Conservation (phyloP, 2,329 filamentous ascomycete genomes). For the Capronia epimyces region DNA sequence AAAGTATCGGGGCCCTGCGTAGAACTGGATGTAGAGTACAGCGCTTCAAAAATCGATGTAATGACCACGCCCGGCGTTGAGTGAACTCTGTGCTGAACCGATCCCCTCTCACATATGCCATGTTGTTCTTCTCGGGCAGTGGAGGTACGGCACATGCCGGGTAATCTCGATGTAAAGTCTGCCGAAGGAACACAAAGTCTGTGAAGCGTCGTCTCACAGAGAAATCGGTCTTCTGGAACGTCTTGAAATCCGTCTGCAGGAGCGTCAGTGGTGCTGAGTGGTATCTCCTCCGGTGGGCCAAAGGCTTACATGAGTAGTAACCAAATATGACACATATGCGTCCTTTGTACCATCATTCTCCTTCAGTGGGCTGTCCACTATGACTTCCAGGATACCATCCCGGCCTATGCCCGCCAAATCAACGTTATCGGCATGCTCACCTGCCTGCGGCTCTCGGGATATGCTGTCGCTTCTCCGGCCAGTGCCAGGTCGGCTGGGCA, state of each 20-base stretch:
- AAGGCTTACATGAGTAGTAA: slow-evolving; percentile 72
- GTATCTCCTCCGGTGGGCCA: background rate
- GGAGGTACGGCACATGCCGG: slow-evolving; percentile 89
- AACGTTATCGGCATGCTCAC: slow-evolving; percentile 47
- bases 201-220: slow-evolving; percentile 86
- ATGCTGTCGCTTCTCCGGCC: slow-evolving; percentile 46
- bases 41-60: slow-evolving; percentile 84
- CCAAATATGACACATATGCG: slow-evolving; percentile 90
- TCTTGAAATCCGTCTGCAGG: slow-evolving; percentile 79
- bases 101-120: slow-evolving; percentile 96
- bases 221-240: slow-evolving; percentile 77
- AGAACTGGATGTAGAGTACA: slow-evolving; percentile 83
- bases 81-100: slow-evolving; percentile 94
- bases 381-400: slow-evolving; percentile 74
- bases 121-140: slow-evolving; percentile 95
- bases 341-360: slow-evolving; percentile 97
- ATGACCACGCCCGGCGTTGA: slow-evolving; percentile 74
- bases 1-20: slow-evolving; percentile 72
- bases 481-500: slow-evolving; percentile 33
- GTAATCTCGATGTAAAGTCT: slow-evolving; percentile 79
- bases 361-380: slow-evolving; percentile 77
- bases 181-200: slow-evolving; percentile 95
- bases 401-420: slow-evolving; percentile 61
- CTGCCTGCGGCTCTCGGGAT: slow-evolving; percentile 44
- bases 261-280: slow-evolving; percentile 5